These are phyloP conservation scores for Termitomyces sp. DNA, from an alignment of 1,284 basidiomycete genomes.

Conservation along the genomic window DNA sequence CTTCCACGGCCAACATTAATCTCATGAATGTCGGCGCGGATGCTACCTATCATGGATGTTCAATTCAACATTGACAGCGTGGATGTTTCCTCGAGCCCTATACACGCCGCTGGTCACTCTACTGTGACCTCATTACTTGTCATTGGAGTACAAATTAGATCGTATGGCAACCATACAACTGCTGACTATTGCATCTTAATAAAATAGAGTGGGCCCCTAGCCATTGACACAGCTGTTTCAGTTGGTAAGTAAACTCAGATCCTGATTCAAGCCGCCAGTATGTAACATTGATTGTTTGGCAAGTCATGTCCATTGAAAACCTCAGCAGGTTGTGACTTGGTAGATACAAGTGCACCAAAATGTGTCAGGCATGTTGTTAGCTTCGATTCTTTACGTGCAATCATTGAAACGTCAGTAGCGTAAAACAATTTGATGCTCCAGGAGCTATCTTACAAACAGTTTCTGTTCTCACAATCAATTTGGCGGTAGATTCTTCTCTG, in stretches of 20 bases:
- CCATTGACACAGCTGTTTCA: conserved; percentile 59
- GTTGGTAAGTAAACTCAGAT: conserved; percentile 47
- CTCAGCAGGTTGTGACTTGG: conserved; percentile 44
- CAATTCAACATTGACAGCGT: conserved; percentile 51
- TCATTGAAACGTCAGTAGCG: conserved; percentile 30
- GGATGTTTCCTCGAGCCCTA: conserved; percentile 48
- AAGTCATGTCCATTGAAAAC: background rate
- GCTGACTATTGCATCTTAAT: conserved; percentile 46
- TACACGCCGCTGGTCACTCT: conserved; percentile 57
- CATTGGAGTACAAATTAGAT: conserved; percentile 63
- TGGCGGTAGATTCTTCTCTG: conserved; percentile 43
- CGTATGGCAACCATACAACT: conserved; percentile 60
- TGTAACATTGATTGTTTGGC: conserved; percentile 10
- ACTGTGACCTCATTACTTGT: conserved; percentile 58
- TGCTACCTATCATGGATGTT: conserved; percentile 50
- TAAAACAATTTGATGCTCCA: conserved; percentile 56
- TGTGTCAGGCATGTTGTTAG: conserved; percentile 44
- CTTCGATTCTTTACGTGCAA: background rate
- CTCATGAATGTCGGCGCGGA: conserved; percentile 52
- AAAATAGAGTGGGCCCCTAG: conserved; percentile 58
- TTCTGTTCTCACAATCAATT: conserved; percentile 52
- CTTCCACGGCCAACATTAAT: conserved; percentile 75
- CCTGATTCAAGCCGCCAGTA: conserved; percentile 46
- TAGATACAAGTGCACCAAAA: conserved; percentile 46
- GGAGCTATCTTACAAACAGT: conserved; percentile 62